Evolutionary conservation across 2,329 filamentous ascomycete species (phyloP).

Genomic region (Phialophora expanda): DNA sequence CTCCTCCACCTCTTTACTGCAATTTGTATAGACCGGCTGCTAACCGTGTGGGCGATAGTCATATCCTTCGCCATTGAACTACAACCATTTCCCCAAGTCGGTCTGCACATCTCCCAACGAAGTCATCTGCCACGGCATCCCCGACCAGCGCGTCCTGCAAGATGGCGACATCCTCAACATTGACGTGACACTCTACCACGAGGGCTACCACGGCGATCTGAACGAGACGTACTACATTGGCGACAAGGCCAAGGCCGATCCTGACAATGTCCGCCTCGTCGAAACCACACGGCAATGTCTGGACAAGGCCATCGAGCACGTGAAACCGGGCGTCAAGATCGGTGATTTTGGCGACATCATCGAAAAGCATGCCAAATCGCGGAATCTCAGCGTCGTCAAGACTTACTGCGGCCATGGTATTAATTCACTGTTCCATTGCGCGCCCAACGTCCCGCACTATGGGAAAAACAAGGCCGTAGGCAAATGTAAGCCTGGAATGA

Average conservation of each 20-base stretch:
- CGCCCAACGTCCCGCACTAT: conserved; percentile 95
- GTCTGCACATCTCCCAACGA: conserved; percentile 97
- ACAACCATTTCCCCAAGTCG: conserved; percentile 95
- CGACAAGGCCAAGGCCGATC: conserved; percentile 79
- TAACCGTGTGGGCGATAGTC: conserved; percentile 61
- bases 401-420: conserved; percentile 97
- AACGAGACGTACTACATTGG: conserved; percentile 99
- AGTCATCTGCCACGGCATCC: conserved; percentile 98
- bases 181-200: conserved; percentile 92
- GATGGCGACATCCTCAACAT: conserved; percentile 98
- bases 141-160: conserved; percentile 81
- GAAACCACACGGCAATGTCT: conserved; percentile 89
- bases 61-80: conserved; percentile 93
- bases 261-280: conserved; percentile 86
- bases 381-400: conserved; percentile 86
- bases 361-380: conserved; percentile 88
- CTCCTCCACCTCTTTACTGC: conserved; percentile 12
- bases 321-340: conserved; percentile 92
- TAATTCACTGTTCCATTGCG: conserved; percentile 89
- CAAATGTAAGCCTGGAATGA: conserved; percentile 93
- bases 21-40: conserved; percentile 3
- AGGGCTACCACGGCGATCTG: conserved; percentile 91
- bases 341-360: conserved; percentile 93
- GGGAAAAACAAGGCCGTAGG: conserved; percentile 98
- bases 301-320: conserved; percentile 85